Evolutionary conservation across 2,329 filamentous ascomycete genomes (phyloP).

Genomic region (Fusarium denticulatum): DNA sequence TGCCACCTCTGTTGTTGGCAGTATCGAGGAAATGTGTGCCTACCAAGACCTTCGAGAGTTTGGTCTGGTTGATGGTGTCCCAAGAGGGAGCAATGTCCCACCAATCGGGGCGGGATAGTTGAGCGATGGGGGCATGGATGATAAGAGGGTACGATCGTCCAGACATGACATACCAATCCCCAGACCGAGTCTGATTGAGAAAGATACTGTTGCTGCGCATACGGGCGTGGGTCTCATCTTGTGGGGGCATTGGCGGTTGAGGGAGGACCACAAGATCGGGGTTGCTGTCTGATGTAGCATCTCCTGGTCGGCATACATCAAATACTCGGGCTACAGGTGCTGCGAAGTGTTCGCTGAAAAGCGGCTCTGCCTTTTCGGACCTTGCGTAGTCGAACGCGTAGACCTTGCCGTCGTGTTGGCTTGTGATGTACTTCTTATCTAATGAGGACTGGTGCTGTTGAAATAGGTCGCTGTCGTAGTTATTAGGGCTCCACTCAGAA

Average conservation of each 20-base stretch:
- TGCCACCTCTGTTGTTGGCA: conserved; percentile 42
- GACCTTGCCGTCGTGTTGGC: conserved; percentile 83
- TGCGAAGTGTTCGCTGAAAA: conserved; percentile 75
- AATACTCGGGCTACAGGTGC: conserved; percentile 89
- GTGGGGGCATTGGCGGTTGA: conserved; percentile 76
- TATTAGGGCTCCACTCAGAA: conserved; percentile 95
- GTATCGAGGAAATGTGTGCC: conserved; percentile 75
- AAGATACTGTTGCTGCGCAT: conserved; percentile 76
- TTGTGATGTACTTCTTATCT: conserved; percentile 90
- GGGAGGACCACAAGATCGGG: conserved; percentile 85
- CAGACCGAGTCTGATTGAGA: conserved; percentile 85
- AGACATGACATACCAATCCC: conserved; percentile 94
- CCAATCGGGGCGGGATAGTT: conserved; percentile 58
- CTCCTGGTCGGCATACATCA: conserved; percentile 81
- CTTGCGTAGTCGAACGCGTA: conserved; percentile 79
- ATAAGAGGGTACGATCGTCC: conserved; percentile 87
- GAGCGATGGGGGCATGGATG: conserved; percentile 68
- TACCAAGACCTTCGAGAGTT: conserved; percentile 70
- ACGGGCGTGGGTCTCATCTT: conserved; percentile 59
- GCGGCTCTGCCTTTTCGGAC: conserved; percentile 59
- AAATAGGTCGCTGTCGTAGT: conserved; percentile 86
- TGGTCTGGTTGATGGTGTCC: conserved; percentile 54
- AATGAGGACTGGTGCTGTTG: conserved; percentile 82
- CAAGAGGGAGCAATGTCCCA: conserved; percentile 55
- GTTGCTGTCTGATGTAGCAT: conserved; percentile 69